Conservation (phyloP, 345 rosid species). For the Mangifera indica region DNA sequence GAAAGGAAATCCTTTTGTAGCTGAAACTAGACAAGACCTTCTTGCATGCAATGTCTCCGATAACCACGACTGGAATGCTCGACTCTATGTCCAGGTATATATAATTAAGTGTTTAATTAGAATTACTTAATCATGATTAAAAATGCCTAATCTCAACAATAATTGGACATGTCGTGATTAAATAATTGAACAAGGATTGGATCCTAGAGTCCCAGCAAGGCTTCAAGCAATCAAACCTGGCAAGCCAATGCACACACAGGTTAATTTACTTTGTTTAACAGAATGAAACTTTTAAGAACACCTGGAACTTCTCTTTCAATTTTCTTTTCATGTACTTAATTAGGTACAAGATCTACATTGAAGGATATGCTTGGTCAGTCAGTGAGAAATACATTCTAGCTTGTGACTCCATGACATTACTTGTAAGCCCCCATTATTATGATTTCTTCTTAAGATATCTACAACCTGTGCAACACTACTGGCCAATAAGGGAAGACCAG, state of each 20-base stretch:
- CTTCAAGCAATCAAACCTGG: slow-evolving; percentile 66
- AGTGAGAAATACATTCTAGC: slow-evolving; percentile 60
- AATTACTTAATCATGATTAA: neutral
- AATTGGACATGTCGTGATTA: neutral
- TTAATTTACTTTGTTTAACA: slow-evolving; percentile 7
- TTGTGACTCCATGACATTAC: slow-evolving; percentile 44
- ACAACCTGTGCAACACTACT: slow-evolving; percentile 53
- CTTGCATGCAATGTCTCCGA: slow-evolving; percentile 62
- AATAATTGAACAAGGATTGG: slow-evolving; percentile 55
- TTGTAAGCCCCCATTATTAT: slow-evolving; percentile 41
- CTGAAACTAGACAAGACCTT: slow-evolving; percentile 52
- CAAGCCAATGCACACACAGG: slow-evolving; percentile 75
- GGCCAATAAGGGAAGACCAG: slow-evolving; percentile 59
- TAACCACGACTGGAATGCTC: slow-evolving; percentile 76
- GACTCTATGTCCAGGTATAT: slow-evolving; percentile 56
- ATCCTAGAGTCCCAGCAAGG: slow-evolving; percentile 59
- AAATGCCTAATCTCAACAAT: neutral
- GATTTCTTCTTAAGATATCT: slow-evolving; percentile 55
- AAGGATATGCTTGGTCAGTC: slow-evolving; percentile 72
- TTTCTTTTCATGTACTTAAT: neutral
- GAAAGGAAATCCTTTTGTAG: slow-evolving; percentile 79
- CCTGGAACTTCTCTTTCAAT: neutral
- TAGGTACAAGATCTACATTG: slow-evolving; percentile 78
- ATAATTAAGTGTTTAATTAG: too few relatives aligned
- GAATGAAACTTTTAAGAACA: neutral